Conservation (phyloP, 2,329 filamentous ascomycete genomes). For the Grosmannia serpens region DNA sequence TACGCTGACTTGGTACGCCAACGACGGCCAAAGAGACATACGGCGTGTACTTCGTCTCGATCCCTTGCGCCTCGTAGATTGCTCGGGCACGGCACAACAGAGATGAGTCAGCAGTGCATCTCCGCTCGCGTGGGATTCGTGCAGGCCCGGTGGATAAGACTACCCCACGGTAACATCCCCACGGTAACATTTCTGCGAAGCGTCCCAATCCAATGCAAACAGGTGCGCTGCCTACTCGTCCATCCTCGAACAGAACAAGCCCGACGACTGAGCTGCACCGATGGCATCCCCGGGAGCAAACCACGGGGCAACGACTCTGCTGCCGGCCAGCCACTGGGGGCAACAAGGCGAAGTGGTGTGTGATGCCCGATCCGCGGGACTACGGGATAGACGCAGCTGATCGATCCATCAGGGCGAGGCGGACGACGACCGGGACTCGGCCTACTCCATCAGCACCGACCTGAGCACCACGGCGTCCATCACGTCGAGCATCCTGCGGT, state of each 20-base stretch:
- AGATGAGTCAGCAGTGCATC: too few relatives aligned
- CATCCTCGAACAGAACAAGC: not conserved
- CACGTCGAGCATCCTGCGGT: constrained; percentile 17
- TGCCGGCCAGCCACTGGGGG: not conserved
- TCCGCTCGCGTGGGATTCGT: too few relatives aligned
- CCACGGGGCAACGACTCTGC: not conserved
- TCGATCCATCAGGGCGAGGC: not conserved
- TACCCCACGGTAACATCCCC: too few relatives aligned
- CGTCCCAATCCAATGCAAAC: not conserved
- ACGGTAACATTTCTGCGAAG: too few relatives aligned
- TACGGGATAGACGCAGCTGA: not conserved
- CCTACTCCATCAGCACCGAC: not conserved
- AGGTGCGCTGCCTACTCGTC: not conserved
- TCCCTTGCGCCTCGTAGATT: too few relatives aligned
- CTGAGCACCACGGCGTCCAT: constrained; percentile 17
- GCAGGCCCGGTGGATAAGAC: too few relatives aligned
- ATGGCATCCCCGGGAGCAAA: not conserved
- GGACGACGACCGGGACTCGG: not conserved
- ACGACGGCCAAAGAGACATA: too few relatives aligned
- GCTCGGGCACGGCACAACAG: too few relatives aligned
- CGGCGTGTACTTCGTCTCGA: too few relatives aligned
- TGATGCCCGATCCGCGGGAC: not conserved
- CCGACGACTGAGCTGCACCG: not conserved
- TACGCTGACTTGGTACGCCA: too few relatives aligned
- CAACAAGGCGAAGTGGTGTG: not conserved